Base-by-base conservation (phyloP, 1,284 basidiomycete genomes). In the Boletus albobrunnescens region DNA sequence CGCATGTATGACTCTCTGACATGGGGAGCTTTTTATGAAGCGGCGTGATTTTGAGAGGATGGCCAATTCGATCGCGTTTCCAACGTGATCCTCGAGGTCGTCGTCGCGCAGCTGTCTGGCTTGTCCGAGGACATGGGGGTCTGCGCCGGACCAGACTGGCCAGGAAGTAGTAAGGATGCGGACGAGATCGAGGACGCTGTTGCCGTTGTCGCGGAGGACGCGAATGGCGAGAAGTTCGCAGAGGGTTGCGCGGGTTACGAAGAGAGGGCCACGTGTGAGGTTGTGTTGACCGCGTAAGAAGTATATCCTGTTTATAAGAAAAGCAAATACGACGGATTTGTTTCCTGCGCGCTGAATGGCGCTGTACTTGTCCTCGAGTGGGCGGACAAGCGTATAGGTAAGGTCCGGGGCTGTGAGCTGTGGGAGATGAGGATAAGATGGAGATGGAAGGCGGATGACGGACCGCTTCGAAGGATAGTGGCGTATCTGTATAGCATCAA, bases 161-260 rank as follows among this genome's bases (percentile, higher is more conserved):
- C 93, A 97, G 28, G 82, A 87, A 0, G 90, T 94, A 11, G 93
- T 91, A 17, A 94, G 74, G 1, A 85, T 82, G 6, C 84, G 77
- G 1, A 88, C 85, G 20, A 96, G 79, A 43, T 87, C 81, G 24
- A 96, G 75, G 59, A 84, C 77, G 55, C 81, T 81, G 51, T 86
- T 80, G 8, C 82, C 87, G 63, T 89, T 85, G 56, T 84, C 81
- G 42, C 91, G 81, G 44, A 96, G 79, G 8, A 85, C 77, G 27
- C 88, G 80, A 38, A 84, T 89, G 1, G 94, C 93, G 14, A 97
- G 76, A 32, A 96, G 82, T 68, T 97, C 94, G 67, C 94, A 96
- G 27, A 95, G 76, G 20, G 76, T 71, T 0, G 91, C 90, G 36
- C 93, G 79, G 4, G 89, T 81, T 6, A 74, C 69, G 5, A 88